Percentiles rank a stretch among this genome's conserved stretches.
Conservation (phyloP, 306 rosid species). For the Hylodesmum podocarpum region DNA sequence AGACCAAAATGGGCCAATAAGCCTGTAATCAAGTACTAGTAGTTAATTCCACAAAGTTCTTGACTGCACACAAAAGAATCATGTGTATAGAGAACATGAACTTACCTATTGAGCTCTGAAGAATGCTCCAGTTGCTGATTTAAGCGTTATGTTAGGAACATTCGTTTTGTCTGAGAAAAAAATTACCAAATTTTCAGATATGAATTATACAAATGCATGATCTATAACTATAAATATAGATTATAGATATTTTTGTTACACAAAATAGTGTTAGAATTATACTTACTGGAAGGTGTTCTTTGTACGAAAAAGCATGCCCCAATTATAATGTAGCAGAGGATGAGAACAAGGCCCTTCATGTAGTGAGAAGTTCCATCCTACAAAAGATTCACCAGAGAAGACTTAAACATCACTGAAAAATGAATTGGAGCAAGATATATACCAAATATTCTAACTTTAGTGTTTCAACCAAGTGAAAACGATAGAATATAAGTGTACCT, state of each 20-base stretch:
- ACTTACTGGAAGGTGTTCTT: slow-evolving; percentile 52
- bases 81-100: background rate
- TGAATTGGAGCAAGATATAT: background rate
- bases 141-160: slow-evolving; percentile 12
- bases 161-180: slow-evolving; percentile 31
- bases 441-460: background rate
- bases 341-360: slow-evolving; percentile 76
- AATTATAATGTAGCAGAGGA: slow-evolving; percentile 66
- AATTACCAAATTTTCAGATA: background rate
- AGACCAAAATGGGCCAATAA: background rate
- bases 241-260: background rate
- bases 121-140: slow-evolving; percentile 25
- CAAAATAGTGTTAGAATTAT: background rate
- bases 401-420: background rate
- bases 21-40: background rate
- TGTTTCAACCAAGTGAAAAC: background rate
- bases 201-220: background rate
- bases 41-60: background rate
- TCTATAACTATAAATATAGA: background rate
- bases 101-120: slow-evolving; percentile 39
- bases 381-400: background rate
- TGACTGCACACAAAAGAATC: background rate
- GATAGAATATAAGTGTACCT: slow-evolving; percentile 35
- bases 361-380: slow-evolving; percentile 89
- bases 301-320: slow-evolving; percentile 78